A percentile compares a stretch with the other conserved stretches of the same genome.
Evolutionary conservation across 495 filamentous ascomycete genomes (phyloP).

Genomic region (Xylaria intraflava): DNA sequence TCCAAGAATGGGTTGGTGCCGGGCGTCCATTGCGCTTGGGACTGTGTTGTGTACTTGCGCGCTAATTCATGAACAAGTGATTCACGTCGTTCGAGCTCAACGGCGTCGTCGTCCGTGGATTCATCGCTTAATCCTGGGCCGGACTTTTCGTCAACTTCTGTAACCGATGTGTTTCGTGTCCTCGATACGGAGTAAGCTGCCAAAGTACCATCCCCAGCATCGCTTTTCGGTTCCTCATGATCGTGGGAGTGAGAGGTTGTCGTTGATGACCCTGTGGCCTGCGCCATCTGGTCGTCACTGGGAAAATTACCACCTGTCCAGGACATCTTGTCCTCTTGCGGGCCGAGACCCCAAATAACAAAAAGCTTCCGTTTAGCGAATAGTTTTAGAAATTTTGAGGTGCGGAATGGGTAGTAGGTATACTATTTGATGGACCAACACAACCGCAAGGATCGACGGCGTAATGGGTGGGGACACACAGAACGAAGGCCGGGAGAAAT

Average conservation of each 20-base stretch:
- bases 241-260: constrained; percentile 11
- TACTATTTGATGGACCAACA: neutral
- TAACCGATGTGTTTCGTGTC: constrained; percentile 30
- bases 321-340: constrained; percentile 31
- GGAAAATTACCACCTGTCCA: constrained; percentile 36
- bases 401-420: no score
- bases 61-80: constrained; percentile 42
- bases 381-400: no score
- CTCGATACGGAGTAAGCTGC: neutral
- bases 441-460: neutral
- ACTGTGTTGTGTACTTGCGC: constrained; percentile 38
- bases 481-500: neutral
- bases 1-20: constrained; percentile 33
- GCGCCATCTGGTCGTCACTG: constrained; percentile 41
- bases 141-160: constrained; percentile 27
- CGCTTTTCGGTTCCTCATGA: constrained; percentile 11
- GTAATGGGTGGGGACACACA: neutral
- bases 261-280: constrained; percentile 21
- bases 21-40: constrained; percentile 26
- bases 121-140: constrained; percentile 23
- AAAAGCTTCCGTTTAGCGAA: constrained; percentile 3
- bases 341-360: neutral
- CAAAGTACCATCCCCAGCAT: neutral
- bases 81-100: constrained; percentile 34
- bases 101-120: constrained; percentile 35